A percentile compares a stretch with the other conserved stretches of the same genome.
These are phyloP conservation scores for Boletus edulis DNA, from an alignment of 768 basidiomycete genomes.

Conservation along the genomic window DNA sequence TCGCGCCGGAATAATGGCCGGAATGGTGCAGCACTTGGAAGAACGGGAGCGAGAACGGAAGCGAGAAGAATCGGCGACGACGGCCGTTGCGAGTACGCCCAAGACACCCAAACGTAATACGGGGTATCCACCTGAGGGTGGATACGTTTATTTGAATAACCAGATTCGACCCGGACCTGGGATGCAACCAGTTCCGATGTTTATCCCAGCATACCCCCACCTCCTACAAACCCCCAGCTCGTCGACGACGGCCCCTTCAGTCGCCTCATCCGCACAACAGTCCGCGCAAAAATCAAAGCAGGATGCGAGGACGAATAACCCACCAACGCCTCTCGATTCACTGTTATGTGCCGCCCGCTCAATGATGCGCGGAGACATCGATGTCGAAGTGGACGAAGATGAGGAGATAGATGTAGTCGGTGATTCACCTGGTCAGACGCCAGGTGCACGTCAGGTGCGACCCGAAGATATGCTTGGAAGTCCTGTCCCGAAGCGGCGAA, in stretches of 20 bases:
- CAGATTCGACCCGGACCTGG: conserved; percentile 26
- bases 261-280: conserved; percentile 18
- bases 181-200: conserved; percentile 30
- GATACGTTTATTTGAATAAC: conserved; percentile 29
- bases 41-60: conserved; percentile 31
- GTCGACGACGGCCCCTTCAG: conserved; percentile 30
- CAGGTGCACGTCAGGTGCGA: conserved; percentile 29
- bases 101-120: conserved; percentile 30
- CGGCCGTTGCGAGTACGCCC: conserved; percentile 21
- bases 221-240: conserved; percentile 32
- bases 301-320: conserved; percentile 22
- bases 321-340: conserved; percentile 54
- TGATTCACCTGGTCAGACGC: conserved; percentile 18
- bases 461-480: conserved; percentile 28
- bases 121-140: conserved; percentile 21
- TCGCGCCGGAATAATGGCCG: conserved; percentile 55
- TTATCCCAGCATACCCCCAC: conserved; percentile 30
- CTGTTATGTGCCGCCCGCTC: conserved; percentile 59
- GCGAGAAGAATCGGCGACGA: conserved; percentile 23
- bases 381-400: conserved; percentile 31
- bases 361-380: conserved; percentile 43
- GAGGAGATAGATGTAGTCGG: conserved; percentile 24
- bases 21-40: conserved; percentile 39
- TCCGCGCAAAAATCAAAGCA: conserved; percentile 18
- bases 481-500: conserved; percentile 41